A percentile compares a stretch with the other conserved stretches of the same genome.
Evolutionary conservation across 176 grass and related monocot genomes (phyloP).

Genomic region (Cocos nucifera): DNA sequence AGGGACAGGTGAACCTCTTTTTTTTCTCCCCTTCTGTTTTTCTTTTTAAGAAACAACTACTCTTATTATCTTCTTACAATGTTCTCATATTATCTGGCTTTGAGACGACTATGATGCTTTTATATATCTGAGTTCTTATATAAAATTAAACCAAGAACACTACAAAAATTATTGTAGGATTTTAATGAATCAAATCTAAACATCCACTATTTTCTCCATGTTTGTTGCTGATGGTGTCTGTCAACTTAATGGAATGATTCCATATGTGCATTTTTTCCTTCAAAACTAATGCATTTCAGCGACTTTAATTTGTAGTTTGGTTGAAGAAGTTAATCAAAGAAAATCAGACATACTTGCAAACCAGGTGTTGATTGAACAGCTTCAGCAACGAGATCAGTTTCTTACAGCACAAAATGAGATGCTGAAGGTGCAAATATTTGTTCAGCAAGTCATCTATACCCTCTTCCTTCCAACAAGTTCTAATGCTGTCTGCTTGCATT

Average conservation of each 20-base stretch:
- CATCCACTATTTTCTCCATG: too few relatives aligned
- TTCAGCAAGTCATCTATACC: too few relatives aligned
- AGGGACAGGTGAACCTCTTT: constrained; percentile 36
- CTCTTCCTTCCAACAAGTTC: background rate
- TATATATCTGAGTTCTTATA: too few relatives aligned
- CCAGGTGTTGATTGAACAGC: constrained; percentile 55
- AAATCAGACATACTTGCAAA: constrained; percentile 39
- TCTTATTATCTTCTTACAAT: too few relatives aligned
- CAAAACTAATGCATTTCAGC: too few relatives aligned
- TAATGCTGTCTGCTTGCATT: constrained; percentile 2
- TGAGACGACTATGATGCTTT: too few relatives aligned
- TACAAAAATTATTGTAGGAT: too few relatives aligned
- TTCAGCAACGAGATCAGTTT: constrained; percentile 63
- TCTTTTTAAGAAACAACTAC: background rate
- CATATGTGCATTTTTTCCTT: background rate
- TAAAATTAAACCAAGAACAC: too few relatives aligned
- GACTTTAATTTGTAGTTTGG: constrained; percentile 39
- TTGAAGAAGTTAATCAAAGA: constrained; percentile 60
- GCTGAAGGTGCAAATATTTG: constrained; percentile 42
- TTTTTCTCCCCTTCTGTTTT: background rate
- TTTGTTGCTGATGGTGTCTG: too few relatives aligned
- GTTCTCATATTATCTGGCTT: too few relatives aligned
- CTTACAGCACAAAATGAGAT: constrained; percentile 58
- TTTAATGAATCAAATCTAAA: too few relatives aligned
- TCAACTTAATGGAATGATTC: background rate